Evolutionary conservation across 768 basidiomycete species (phyloP), one percentile per base, ranked within the genome.

Genomic region (Lactarius indigo): DNA sequence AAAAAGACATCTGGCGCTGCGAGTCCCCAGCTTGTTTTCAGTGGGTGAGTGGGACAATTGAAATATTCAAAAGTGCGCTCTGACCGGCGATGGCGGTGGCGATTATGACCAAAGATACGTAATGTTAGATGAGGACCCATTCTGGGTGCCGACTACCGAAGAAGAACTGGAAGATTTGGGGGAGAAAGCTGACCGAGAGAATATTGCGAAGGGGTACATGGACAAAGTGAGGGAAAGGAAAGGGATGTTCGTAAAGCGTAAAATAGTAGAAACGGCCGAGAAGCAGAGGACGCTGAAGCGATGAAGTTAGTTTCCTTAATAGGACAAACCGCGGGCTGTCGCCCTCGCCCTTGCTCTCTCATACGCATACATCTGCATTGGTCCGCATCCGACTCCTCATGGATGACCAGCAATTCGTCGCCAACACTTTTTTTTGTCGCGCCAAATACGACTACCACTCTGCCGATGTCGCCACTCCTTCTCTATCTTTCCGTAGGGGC

Each of bases 131-230:
- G 86, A 89, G 71, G 94, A 98, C 79, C 96, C 96, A 7, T 98
- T 95, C 79, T 98, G 96, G 96, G 94, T 97, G 3, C 96, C 96
- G 0, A 95, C 94, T 20, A 98, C 96, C 0, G 92, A 95, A 72
- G 96, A 97, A 74, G 96, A 98, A 70, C 80, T 98, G 47, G 96
- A 98, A 75, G 96, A 98, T 75, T 80, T 99, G 12, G 97, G 97
- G 56, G 94, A 96, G 75, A 98, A 98, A 76, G 89, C 96, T 0
- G 97, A 98, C 74, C 81, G 92, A 60, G 84, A 86, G 13, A 99
- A 99, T 76, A 79, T 98, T n/a, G 97, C 96, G 0, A 94, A 94
- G 73, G 84, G 79, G 20, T 98, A 98, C 71, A 90, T 97, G 87
- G 95, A 98, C 70, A 81, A 77, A 0, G 96, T 98, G 35, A 84